Evolutionary conservation across 495 filamentous ascomycete genomes (phyloP).

Genomic region (Daldinia concentrica): DNA sequence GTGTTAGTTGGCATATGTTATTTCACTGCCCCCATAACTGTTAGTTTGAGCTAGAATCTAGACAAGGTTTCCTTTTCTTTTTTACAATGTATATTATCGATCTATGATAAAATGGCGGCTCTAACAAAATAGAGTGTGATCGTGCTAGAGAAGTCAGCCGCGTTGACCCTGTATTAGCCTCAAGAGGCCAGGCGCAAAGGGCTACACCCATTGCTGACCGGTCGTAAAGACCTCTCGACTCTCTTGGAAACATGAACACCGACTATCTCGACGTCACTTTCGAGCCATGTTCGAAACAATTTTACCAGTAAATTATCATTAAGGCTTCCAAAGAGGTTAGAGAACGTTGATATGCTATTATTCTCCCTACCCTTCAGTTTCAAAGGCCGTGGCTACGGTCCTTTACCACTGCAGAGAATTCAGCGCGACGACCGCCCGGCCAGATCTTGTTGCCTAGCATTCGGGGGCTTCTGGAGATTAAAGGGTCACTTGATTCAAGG

Average conservation of each 20-base stretch:
- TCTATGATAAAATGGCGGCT: background rate
- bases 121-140: background rate
- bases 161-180: background rate
- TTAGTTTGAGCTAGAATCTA: background rate
- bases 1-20: background rate
- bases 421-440: background rate
- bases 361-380: background rate
- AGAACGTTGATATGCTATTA: too few species aligned
- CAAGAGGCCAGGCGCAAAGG: background rate
- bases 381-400: background rate
- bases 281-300: background rate
- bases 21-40: background rate
- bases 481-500: conserved; percentile 32
- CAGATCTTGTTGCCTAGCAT: conserved; percentile 6
- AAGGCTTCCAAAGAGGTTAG: too few species aligned
- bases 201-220: conserved; percentile 1
- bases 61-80: background rate
- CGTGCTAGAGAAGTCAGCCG: background rate
- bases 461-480: conserved; percentile 16
- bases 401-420: conserved; percentile 1
- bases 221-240: background rate
- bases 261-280: background rate
- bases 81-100: background rate
- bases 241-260: background rate
- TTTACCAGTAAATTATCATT: background rate